phyloP scores from a whole-genome alignment of 139 green algal genomes.

The Asterochloris sp. region DNA sequence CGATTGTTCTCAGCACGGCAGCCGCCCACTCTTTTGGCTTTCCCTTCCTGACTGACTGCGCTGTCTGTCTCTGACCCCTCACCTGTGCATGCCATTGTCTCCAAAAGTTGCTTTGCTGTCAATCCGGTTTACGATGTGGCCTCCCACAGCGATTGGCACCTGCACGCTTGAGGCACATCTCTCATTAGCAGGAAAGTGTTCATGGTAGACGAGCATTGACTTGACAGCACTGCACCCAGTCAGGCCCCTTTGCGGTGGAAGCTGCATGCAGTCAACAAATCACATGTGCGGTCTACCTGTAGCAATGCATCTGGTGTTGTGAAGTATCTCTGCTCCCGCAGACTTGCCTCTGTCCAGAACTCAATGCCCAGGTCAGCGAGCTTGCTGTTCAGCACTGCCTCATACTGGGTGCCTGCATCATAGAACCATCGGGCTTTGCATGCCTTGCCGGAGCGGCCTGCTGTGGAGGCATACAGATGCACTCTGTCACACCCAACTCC shows the following conservation, averaged over 20 bases:
- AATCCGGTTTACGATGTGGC: conserved; percentile 82
- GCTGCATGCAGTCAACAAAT: not conserved
- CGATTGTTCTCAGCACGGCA: conserved; percentile 42
- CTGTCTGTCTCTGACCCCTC: not conserved
- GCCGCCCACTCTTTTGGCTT: not conserved
- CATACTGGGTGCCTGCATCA: conserved; percentile 59
- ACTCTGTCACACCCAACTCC: not conserved
- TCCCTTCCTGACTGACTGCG: not conserved
- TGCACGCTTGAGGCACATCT: conserved; percentile 17
- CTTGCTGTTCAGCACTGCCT: conserved; percentile 60
- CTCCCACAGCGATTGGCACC: conserved; percentile 67
- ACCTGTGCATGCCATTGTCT: conserved; percentile 62
- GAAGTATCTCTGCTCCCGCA: conserved; percentile 67
- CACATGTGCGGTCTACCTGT: conserved; percentile 49
- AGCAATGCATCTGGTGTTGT: conserved; percentile 87
- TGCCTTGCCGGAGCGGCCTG: conserved; percentile 11
- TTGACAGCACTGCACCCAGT: not conserved
- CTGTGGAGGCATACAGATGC: conserved; percentile 1
- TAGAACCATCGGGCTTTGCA: not conserved
- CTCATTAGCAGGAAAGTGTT: not conserved
- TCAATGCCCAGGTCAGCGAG: conserved; percentile 50
- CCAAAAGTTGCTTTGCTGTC: conserved; percentile 95
- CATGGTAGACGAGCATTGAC: not conserved
- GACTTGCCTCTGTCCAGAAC: conserved; percentile 76
- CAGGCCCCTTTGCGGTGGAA: not conserved